These are phyloP conservation scores for Trametes cinnabarina DNA, from an alignment of 768 basidiomycete genomes.

Conservation along the genomic window DNA sequence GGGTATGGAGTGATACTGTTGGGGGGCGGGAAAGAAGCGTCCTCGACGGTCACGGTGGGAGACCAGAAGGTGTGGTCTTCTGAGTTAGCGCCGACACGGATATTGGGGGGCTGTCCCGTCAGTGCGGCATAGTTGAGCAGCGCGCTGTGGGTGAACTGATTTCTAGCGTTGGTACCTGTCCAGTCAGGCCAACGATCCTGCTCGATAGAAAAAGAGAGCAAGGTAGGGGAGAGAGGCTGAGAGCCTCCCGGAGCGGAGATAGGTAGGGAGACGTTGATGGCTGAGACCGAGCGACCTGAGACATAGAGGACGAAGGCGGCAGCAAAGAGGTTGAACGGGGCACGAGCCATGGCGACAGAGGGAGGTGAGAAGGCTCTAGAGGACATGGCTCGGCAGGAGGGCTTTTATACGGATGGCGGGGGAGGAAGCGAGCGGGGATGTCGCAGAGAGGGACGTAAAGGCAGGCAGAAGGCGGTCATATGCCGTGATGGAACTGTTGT, in stretches of 20 bases:
- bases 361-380: background rate
- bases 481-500: background rate
- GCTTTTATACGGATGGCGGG: background rate
- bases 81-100: conserved; percentile 56
- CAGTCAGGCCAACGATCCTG: conserved; percentile 72
- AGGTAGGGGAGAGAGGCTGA: conserved; percentile 40
- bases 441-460: background rate
- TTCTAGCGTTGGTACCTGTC: conserved; percentile 49
- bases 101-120: conserved; percentile 51
- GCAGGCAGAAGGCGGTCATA: background rate
- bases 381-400: background rate
- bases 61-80: conserved; percentile 60
- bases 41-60: conserved; percentile 41
- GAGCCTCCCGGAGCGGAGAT: conserved; percentile 37
- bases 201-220: conserved; percentile 67
- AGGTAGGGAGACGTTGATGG: conserved; percentile 40
- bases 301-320: background rate
- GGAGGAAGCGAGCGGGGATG: background rate
- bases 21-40: conserved; percentile 49
- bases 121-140: conserved; percentile 54
- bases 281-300: conserved; percentile 2
- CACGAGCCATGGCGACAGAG: background rate
- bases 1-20: conserved; percentile 58
- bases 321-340: background rate
- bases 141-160: conserved; percentile 60